phyloP scores from a whole-genome alignment of 2,329 filamentous ascomycete species.

The Pseudonectria foliicola region DNA sequence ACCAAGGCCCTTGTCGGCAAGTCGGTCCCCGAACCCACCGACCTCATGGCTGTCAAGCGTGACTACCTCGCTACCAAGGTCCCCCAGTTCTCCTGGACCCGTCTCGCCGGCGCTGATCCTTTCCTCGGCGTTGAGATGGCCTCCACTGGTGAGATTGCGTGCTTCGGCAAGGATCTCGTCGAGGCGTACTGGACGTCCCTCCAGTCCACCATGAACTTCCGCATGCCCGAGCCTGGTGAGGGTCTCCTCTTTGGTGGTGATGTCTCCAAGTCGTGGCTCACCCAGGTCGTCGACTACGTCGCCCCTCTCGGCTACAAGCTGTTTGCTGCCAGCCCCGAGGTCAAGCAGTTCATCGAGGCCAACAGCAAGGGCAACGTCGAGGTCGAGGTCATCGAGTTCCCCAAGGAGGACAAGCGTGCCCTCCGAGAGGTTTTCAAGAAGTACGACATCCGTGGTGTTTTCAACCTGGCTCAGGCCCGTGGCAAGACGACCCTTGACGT shows the following conservation, averaged over 20 bases:
- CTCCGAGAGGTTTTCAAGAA: constrained; percentile 93
- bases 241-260: constrained; percentile 93
- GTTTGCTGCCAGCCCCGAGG: constrained; percentile 71
- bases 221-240: constrained; percentile 87
- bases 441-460: constrained; percentile 91
- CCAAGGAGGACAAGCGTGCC: constrained; percentile 89
- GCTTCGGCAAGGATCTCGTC: constrained; percentile 91
- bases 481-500: constrained; percentile 82
- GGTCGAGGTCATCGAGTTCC: constrained; percentile 93
- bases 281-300: constrained; percentile 77
- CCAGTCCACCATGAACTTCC: constrained; percentile 99
- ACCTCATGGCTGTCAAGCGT: constrained; percentile 83
- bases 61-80: constrained; percentile 97
- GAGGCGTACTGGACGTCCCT: constrained; percentile 97
- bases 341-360: constrained; percentile 78
- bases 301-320: constrained; percentile 90
- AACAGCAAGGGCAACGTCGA: constrained; percentile 57
- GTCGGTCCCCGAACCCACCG: constrained; percentile 74
- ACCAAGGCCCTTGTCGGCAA: constrained; percentile 86
- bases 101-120: constrained; percentile 91
- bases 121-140: constrained; percentile 98
- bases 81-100: constrained; percentile 97
- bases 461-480: constrained; percentile 82
- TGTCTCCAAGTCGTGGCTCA: constrained; percentile 61
- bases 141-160: constrained; percentile 95